phyloP scores from a whole-genome alignment of 1,284 basidiomycete genomes.

The Takashimella tepidaria region DNA sequence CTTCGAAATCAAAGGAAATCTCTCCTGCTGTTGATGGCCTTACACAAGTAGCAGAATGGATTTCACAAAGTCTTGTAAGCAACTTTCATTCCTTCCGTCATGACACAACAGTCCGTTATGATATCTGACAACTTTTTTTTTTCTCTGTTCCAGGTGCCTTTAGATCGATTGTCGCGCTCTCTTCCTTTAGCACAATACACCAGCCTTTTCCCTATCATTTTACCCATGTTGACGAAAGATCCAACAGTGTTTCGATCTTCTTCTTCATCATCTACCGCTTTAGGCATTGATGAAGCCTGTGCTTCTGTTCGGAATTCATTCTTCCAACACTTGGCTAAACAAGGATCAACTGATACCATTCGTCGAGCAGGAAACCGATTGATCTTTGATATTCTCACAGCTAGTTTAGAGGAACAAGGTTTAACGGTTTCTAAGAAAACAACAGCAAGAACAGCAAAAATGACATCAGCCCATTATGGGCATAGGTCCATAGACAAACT shows the following conservation, averaged over 20 bases:
- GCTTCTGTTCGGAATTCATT: background rate
- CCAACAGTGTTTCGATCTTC: too few relatives aligned
- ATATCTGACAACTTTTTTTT: conserved; percentile 61
- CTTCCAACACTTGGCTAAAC: background rate
- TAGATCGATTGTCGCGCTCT: conserved; percentile 26
- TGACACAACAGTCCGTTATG: background rate
- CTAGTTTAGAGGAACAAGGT: background rate
- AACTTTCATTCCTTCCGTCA: too few relatives aligned
- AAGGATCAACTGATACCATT: background rate
- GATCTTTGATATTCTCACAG: background rate
- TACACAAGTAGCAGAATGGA: conserved; percentile 56
- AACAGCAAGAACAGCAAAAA: too few relatives aligned
- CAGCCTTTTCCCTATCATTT: background rate
- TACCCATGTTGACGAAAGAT: background rate
- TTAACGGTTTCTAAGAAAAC: too few relatives aligned
- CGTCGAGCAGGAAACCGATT: background rate
- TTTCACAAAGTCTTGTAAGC: conserved; percentile 60
- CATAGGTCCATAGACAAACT: too few relatives aligned
- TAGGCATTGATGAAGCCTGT: background rate
- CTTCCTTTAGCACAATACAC: conserved; percentile 26
- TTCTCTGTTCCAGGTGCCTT: conserved; percentile 59
- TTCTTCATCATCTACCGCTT: too few relatives aligned
- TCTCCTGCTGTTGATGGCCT: background rate
- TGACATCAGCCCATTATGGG: background rate
- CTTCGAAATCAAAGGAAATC: too few relatives aligned